Base-by-base conservation (phyloP, 345 rosid genomes). In the Durio zibethinus region DNA sequence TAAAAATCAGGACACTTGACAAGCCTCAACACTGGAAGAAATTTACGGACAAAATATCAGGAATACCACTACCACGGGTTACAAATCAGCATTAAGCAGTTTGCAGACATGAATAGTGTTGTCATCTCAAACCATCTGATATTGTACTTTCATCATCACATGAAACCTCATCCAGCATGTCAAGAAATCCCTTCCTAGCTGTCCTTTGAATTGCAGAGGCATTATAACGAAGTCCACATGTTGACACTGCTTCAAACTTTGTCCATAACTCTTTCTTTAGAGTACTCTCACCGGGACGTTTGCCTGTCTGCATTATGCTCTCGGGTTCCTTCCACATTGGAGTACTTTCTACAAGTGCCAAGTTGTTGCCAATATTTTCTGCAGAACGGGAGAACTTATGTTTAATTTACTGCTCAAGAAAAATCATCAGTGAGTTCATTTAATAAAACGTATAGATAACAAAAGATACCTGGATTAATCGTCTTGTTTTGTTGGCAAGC, bases 181-280 rank as follows among this genome's bases (percentile, higher is more conserved):
- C 97, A 73, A 92, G 87, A 83, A 96, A 96, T 60, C 93, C 97
- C 87, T 88, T 92, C 76, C 57, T 80, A 14, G 83, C 78, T 25
- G 83, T 83, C 60, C 80, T 18, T 62, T 33, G 40, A 62, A 33
- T 33, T 0, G 83, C 78, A 47, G 79, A 80, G 50, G 82, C 76
- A 52, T 85, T 79, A 38, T 82, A 73, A n/a, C n/a, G 80, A 66
- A 76, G 43, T 0, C 76, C 90, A 15, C 10, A 72, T 42, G 82
- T 66, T 16, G 98, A 83, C 42, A 95, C 97, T 50, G 97, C 97
- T 83, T 95, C 99, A 71, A 95, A 95, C 83, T 79, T 95, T 7
- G 97, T 92, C 99, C 99, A 93, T 47, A 95, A 62, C 84, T 95
- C 99, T 85, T 85, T 95, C 89, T 95, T 95, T 61, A 95, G 80